phyloP scores from a whole-genome alignment of 164 flowering plant species.

The Nymphaea colorata region DNA sequence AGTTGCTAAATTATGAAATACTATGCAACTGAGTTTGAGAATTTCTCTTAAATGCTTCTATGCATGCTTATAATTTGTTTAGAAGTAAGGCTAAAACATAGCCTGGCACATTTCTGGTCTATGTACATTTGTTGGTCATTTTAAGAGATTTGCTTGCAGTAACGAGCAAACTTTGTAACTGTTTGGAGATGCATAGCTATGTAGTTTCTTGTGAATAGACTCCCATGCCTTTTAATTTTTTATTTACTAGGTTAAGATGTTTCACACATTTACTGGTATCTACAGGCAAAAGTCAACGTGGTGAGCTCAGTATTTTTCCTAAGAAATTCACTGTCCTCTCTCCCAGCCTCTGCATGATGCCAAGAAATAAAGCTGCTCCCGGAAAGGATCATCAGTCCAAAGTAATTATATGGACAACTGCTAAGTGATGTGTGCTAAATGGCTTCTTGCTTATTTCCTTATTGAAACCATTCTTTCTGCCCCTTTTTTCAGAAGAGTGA shows the following conservation, averaged over 20 bases:
- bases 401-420: slow-evolving; percentile 13
- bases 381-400: slow-evolving; percentile 25
- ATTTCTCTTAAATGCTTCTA: too few species aligned
- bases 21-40: too few species aligned
- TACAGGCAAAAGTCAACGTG: slow-evolving; percentile 79
- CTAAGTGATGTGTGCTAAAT: neutral
- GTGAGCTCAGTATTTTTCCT: slow-evolving; percentile 90
- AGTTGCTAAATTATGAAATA: too few species aligned
- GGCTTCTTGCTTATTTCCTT: neutral
- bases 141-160: too few species aligned
- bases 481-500: slow-evolving; percentile 35
- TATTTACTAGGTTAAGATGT: neutral
- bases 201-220: too few species aligned
- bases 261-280: neutral
- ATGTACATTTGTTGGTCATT: too few species aligned
- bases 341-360: slow-evolving; percentile 95
- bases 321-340: slow-evolving; percentile 54
- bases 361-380: slow-evolving; percentile 53
- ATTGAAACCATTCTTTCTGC: neutral
- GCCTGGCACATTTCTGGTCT: too few species aligned
- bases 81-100: too few species aligned
- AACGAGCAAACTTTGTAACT: too few species aligned
- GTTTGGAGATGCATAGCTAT: too few species aligned
- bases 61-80: too few species aligned
- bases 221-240: too few species aligned